Evolutionary conservation across 768 basidiomycete genomes (phyloP), one percentile per base, ranked within the genome.

Genomic region (Lactarius evosmus): DNA sequence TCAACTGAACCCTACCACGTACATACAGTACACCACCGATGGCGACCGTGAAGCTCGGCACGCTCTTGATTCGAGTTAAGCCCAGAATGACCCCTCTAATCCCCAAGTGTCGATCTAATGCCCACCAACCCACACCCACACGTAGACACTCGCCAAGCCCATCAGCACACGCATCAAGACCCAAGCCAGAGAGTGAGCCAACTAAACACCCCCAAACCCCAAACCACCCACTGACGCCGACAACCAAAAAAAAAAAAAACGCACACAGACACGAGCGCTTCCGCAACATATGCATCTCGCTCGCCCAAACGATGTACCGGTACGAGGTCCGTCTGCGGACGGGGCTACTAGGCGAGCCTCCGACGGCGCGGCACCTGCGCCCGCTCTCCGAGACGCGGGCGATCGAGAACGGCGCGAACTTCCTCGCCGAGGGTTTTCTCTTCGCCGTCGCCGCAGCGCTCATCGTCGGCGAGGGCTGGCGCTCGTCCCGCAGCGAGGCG

Each of bases 331-430:
- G 81, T 68, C 77, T 93, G 52, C 83, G 91, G 30, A 91, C 87
- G 2, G 83, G 85, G 71, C 81, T 94, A 30, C 82, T 93, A 61
- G 89, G 91, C 7, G 91, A 93, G 71, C 84, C 87, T 30, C 83
- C 86, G 7, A 84, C n/a, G 22, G 11, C 44, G 2, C 46, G 84
- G 52, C 79, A 85, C 66, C 79, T 93, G 49, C 82, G 89, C 11
- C 91, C 92, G 6, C 78, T 94, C 22, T 91, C 89, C 1, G 91
- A 93, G 72, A 79, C 84, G 66, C 91, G 90, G 63, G 92, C 92
- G 0, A 89, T 94, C 63, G 90, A 93, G 63, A 92, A 88, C 69
- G 92, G 92, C 25, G 89, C 92, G 17, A 94, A 93, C 67, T 79
- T 86, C 6, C 78, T 94, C 5, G 92, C 92, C 0, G 92, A 94